Base-by-base conservation (phyloP, 2,329 filamentous ascomycete species). In the Daldinia eschscholtzii region DNA sequence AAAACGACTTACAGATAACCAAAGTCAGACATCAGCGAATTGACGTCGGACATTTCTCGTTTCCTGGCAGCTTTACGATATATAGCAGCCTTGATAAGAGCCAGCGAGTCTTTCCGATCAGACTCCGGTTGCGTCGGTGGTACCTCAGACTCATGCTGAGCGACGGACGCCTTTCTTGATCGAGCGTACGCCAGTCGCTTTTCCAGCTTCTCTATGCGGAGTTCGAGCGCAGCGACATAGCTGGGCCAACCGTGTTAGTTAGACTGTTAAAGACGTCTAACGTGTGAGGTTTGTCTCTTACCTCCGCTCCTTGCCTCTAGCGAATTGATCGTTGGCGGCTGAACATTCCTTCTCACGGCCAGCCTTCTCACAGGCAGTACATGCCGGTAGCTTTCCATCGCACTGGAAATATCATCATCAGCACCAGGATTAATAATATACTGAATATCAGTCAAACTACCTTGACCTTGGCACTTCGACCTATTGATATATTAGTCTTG, bases 141-240 rank as follows among this genome's bases (percentile, higher is more conserved):
- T 28, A 76, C 76, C 58, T 89, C 90, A 12, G 84, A 82, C 68
- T 92, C 90, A 72, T 91, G 85, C 74, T 92, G 86, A 26, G 87
- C 84, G 15, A 93, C 84, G 3, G 92, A 92, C 12, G 88, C 90
- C 73, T 93, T 93, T 71, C 92, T 89, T 20, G 89, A 88, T 74
- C 88, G 86, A 58, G 90, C 90, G 80, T 89, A 92, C 37, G 87
- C 85, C 53, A 98, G 86, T 64, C 90, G 90, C 77, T 89, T 91
- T 80, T 97, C 93, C 7, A 98, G 87, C 80, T 92, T 93, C 79
- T 98, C 94, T 73, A 97, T 91, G 65, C 93, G 91, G 15, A 94
- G 89, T 79, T 98, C 95, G n/a, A 99, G 86, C 0, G 95, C 97
- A 6, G 95, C 93, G 50, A 98, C 94, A 85, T 98, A 99, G 81